These are phyloP conservation scores for Tetrapisispora fleetii DNA, from an alignment of 805 yeast species.

Conservation along the genomic window DNA sequence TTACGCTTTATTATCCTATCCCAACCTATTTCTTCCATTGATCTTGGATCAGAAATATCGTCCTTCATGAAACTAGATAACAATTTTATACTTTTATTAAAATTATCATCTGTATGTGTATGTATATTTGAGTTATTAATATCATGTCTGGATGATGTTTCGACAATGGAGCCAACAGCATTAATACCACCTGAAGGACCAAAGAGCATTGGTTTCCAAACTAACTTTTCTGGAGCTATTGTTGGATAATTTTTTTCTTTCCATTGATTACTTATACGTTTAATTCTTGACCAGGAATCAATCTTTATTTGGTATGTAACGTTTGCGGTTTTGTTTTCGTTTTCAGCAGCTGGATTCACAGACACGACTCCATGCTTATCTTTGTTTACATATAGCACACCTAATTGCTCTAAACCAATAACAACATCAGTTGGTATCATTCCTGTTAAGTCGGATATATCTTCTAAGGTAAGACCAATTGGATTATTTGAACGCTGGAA, in stretches of 20 bases:
- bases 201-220: slow-evolving; percentile 78
- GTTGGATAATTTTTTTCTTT: slow-evolving; percentile 41
- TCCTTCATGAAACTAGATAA: slow-evolving; percentile 54
- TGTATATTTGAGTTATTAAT: slow-evolving; percentile 7
- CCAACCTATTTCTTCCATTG: slow-evolving; percentile 46
- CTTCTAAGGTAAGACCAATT: slow-evolving; percentile 42
- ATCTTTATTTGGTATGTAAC: slow-evolving; percentile 45
- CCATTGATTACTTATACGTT: slow-evolving; percentile 40
- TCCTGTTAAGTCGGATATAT: slow-evolving; percentile 62
- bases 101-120: slow-evolving; percentile 21
- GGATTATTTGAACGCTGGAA: neutral
- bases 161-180: slow-evolving; percentile 29
- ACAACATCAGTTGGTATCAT: slow-evolving; percentile 82
- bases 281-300: slow-evolving; percentile 31
- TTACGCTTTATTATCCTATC: slow-evolving; percentile 15
- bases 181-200: slow-evolving; percentile 85
- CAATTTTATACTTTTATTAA: slow-evolving; percentile 41
- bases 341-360: slow-evolving; percentile 33
- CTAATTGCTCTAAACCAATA: slow-evolving; percentile 72
- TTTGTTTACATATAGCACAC: slow-evolving; percentile 35
- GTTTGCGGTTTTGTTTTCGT: slow-evolving; percentile 28
- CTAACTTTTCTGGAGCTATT: slow-evolving; percentile 42
- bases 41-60: slow-evolving; percentile 54
- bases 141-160: slow-evolving; percentile 17
- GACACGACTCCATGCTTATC: slow-evolving; percentile 23